Evolutionary conservation across 2,329 filamentous ascomycete genomes (phyloP).

Genomic region (Cladosporium velox): DNA sequence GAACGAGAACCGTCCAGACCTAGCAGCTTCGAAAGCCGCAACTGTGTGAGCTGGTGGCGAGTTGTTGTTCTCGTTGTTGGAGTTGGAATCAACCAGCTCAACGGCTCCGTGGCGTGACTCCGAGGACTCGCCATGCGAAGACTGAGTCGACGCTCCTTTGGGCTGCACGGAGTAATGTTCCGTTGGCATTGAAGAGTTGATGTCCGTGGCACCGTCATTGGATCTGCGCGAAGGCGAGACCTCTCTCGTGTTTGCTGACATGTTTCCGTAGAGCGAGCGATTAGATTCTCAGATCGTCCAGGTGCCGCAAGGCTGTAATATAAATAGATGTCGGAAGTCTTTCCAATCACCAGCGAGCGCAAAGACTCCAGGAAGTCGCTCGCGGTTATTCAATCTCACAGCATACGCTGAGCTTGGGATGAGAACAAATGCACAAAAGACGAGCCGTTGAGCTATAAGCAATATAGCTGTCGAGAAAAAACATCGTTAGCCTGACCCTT

Average conservation of each 20-base stretch:
- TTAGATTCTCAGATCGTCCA: not conserved
- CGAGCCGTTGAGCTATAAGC: conserved; percentile 4
- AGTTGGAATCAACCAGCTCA: conserved; percentile 35
- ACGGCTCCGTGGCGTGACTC: conserved; percentile 39
- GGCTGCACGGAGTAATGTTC: conserved; percentile 37
- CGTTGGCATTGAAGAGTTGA: conserved; percentile 24
- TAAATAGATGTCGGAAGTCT: conserved; percentile 44
- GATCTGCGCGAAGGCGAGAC: not conserved
- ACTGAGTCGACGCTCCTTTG: conserved; percentile 26
- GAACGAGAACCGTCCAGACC: conserved; percentile 63
- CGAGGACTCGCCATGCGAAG: conserved; percentile 26
- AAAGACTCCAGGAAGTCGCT: conserved; percentile 61
- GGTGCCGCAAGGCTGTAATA: not conserved
- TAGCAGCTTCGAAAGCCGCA: conserved; percentile 44
- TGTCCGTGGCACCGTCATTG: conserved; percentile 22
- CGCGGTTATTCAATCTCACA: conserved; percentile 33
- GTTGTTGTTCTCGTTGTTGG: conserved; percentile 25
- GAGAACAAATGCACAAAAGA: not conserved
- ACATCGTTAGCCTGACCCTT: conserved; percentile 16
- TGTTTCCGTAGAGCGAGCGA: conserved; percentile 9
- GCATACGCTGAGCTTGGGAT: not conserved
- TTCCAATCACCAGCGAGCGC: conserved; percentile 51
- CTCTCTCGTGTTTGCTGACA: conserved; percentile 22
- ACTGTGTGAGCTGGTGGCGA: conserved; percentile 41
- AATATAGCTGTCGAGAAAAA: conserved; percentile 21